Conservation (phyloP, 129 eudicot genomes). For the Glebionis coronaria region DNA sequence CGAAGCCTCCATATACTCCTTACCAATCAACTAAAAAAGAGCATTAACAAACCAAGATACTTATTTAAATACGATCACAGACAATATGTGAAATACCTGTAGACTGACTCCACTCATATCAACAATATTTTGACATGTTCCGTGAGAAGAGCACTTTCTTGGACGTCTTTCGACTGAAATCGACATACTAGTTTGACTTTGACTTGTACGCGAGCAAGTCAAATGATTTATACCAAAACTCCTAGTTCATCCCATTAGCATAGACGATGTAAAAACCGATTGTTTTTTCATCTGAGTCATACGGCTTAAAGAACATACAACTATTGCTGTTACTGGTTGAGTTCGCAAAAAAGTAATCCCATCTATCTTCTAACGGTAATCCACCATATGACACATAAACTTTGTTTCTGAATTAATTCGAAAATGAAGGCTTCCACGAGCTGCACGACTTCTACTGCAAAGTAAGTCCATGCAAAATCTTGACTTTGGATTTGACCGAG, state of each 20-base stretch:
- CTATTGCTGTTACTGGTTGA: slow-evolving; percentile 57
- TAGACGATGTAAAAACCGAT: slow-evolving; percentile 65
- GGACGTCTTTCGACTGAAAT: slow-evolving; percentile 81
- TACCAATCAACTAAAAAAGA: not conserved
- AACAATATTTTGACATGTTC: slow-evolving; percentile 53
- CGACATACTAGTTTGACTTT: slow-evolving; percentile 45
- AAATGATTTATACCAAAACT: slow-evolving; percentile 58
- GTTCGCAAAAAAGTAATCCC: slow-evolving; percentile 71
- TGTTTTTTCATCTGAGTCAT: slow-evolving; percentile 45
- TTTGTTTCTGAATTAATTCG: slow-evolving; percentile 41
- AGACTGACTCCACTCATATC: slow-evolving; percentile 60
- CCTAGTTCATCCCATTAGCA: slow-evolving; percentile 80
- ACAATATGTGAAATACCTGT: slow-evolving; percentile 49
- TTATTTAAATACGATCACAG: not conserved
- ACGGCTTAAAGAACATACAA: slow-evolving; percentile 66
- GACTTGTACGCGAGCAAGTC: slow-evolving; percentile 25
- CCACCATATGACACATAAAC: slow-evolving; percentile 70
- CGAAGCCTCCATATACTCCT: slow-evolving; percentile 61
- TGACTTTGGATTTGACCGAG: slow-evolving; percentile 18
- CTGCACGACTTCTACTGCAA: slow-evolving; percentile 66
- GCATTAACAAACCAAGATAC: slow-evolving; percentile 8
- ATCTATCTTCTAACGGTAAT: slow-evolving; percentile 53
- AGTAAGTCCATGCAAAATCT: slow-evolving; percentile 64
- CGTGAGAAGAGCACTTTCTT: slow-evolving; percentile 69
- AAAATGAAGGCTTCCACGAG: slow-evolving; percentile 66